Evolutionary conservation across 108 stramenopile genomes (phyloP), one percentile per base, ranked within the genome.

Genomic region (Chaetoceros tenuissimus): DNA sequence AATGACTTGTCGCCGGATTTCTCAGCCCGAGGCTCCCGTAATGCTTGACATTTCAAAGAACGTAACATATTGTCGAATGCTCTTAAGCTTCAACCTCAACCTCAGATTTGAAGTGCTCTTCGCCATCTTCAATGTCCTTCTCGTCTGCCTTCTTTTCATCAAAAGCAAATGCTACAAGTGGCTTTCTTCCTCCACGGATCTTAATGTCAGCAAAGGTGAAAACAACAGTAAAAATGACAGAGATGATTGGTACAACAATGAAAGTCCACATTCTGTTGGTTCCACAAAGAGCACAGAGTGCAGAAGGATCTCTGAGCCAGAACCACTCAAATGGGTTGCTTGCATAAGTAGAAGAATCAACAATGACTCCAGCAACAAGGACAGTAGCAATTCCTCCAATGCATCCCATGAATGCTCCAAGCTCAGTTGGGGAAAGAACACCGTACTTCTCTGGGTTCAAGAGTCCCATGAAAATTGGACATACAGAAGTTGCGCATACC

Each of bases 231-330:
- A 61, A 53, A 44, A 82, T 55, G 19, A 66, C 72, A 48, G 67
- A 60, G 20, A 78, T 59, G 22, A 75, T 51, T 34, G 86, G 86
- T 8, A 75, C 76, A 7, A 88, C 53, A 56, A 88, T 88, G 74
- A 88, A 88, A 30, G 81, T 75, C 27, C 81, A 53, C 86, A 88
- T 84, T 23, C 80, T 84, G 28, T 69, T 76, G 46, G 56, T 57
- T 49, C 86, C 86, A 48, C 86, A 88, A 13, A 88, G 76, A 43
- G 86, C 73, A 54, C 87, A 88, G 54, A 78, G 69, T 13, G 53
- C 59, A n/a, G 61, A 67, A 18, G 31, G 48, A 45, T 88, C 82
- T 29, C 73, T 71, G 10, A 84, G 67, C 87, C 87, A 88, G 60
- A 88, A 88, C 60, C 84, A 88, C 48, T 77, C 66, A 57, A 82